These are phyloP conservation scores for Rubia peregrina DNA, from an alignment of 305 asterid genomes.

Conservation along the genomic window DNA sequence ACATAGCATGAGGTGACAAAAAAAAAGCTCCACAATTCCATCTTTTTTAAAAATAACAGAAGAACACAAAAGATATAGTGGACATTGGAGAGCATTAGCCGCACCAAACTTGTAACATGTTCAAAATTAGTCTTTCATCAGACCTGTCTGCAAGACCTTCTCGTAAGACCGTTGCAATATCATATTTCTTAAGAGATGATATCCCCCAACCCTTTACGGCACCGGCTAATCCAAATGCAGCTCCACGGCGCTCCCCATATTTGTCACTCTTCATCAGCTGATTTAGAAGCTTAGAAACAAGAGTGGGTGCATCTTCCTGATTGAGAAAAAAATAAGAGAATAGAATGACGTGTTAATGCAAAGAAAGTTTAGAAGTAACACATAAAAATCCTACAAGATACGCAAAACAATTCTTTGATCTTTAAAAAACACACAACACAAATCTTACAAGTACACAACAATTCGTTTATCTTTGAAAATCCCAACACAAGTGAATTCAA, in stretches of 20 bases:
- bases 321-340: constrained; percentile 8
- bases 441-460: background rate
- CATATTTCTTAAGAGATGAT: constrained; percentile 79
- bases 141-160: constrained; percentile 93
- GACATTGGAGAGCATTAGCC: background rate
- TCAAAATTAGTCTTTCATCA: background rate
- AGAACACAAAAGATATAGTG: background rate
- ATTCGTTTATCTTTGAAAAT: background rate
- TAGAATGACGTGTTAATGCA: background rate
- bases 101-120: background rate
- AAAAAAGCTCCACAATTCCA: background rate
- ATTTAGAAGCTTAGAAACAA: constrained; percentile 73
- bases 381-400: background rate
- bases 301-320: constrained; percentile 87
- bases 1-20: background rate
- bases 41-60: background rate
- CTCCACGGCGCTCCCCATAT: constrained; percentile 99
- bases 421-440: background rate
- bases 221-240: constrained; percentile 99
- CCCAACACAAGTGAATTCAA: background rate
- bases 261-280: constrained; percentile 93
- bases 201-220: constrained; percentile 88
- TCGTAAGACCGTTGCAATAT: constrained; percentile 47
- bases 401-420: background rate
- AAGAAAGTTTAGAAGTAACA: background rate